These are phyloP conservation scores for Phlyctochytrium arcticum DNA, from an alignment of 192 early-diverging fungal genomes.

Conservation along the genomic window DNA sequence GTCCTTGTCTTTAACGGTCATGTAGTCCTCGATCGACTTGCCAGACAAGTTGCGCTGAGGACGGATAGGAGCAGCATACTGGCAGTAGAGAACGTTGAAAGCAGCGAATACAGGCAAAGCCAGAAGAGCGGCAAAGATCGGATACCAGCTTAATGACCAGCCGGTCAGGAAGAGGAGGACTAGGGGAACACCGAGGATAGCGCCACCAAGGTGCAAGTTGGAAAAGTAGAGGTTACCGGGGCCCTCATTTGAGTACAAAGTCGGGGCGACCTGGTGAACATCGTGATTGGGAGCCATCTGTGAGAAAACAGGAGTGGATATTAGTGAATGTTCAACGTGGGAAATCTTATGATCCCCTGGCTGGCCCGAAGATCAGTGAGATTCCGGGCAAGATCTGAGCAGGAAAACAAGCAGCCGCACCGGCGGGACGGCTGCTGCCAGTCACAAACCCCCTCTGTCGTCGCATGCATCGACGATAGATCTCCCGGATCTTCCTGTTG, in stretches of 20 bases:
- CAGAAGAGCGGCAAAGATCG: slow-evolving; percentile 55
- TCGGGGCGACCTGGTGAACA: slow-evolving; percentile 33
- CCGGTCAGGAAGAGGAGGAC: slow-evolving; percentile 61
- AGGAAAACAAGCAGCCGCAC: too few species aligned
- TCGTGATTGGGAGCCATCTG: slow-evolving; percentile 18
- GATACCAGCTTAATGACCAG: slow-evolving; percentile 50
- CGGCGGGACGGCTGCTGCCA: too few species aligned
- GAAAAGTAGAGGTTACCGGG: slow-evolving; percentile 80
- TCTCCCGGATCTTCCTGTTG: too few species aligned
- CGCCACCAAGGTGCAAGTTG: slow-evolving; percentile 61
- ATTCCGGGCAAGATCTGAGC: too few species aligned
- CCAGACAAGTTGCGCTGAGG: slow-evolving; percentile 66
- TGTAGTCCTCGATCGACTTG: slow-evolving; percentile 79
- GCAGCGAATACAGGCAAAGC: slow-evolving; percentile 72
- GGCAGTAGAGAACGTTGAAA: slow-evolving; percentile 65
- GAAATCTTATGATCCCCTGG: neutral
- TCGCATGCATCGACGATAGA: too few species aligned
- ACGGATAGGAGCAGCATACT: slow-evolving; percentile 60
- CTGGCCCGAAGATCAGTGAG: too few species aligned
- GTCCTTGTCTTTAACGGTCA: slow-evolving; percentile 78
- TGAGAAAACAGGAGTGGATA: neutral
- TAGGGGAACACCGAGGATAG: slow-evolving; percentile 63
- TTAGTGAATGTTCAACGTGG: neutral
- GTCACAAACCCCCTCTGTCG: too few species aligned
- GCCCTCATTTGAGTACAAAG: slow-evolving; percentile 69